Conservation (phyloP, 1,284 basidiomycete species). For the Boletus smithii region DNA sequence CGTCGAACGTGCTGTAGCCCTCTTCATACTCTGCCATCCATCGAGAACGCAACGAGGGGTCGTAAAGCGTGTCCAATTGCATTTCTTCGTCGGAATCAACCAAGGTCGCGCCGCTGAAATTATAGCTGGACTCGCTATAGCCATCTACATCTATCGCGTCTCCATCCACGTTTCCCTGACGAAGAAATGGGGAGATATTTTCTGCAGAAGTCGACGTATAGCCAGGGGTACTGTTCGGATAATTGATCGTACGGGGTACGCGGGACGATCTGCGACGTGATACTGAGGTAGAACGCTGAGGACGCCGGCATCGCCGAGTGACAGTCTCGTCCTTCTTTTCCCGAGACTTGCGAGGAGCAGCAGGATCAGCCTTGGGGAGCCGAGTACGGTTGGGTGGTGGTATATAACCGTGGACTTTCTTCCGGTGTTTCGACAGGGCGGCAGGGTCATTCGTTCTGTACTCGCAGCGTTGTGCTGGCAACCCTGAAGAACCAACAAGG, state of each 20-base stretch:
- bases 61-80: constrained; percentile 1
- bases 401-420: constrained; percentile 23
- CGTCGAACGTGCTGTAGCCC: constrained; percentile 6
- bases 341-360: background rate
- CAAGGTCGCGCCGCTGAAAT: background rate
- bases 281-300: background rate
- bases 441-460: constrained; percentile 31
- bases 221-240: background rate
- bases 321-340: background rate
- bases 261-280: constrained; percentile 2
- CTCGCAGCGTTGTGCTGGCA: constrained; percentile 6
- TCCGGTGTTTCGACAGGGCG: constrained; percentile 29
- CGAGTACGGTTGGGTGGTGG: constrained; percentile 12
- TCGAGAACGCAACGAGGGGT: constrained; percentile 2
- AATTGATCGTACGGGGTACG: background rate
- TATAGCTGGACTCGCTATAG: background rate
- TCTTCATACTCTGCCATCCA: constrained; percentile 18
- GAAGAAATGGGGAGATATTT: background rate
- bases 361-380: background rate
- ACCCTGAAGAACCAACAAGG: background rate
- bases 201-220: background rate
- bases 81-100: background rate
- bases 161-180: background rate
- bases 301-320: background rate
- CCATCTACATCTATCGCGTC: constrained; percentile 1